Conservation (phyloP, 2,329 filamentous ascomycete genomes). For the Fusarium mundagurra region DNA sequence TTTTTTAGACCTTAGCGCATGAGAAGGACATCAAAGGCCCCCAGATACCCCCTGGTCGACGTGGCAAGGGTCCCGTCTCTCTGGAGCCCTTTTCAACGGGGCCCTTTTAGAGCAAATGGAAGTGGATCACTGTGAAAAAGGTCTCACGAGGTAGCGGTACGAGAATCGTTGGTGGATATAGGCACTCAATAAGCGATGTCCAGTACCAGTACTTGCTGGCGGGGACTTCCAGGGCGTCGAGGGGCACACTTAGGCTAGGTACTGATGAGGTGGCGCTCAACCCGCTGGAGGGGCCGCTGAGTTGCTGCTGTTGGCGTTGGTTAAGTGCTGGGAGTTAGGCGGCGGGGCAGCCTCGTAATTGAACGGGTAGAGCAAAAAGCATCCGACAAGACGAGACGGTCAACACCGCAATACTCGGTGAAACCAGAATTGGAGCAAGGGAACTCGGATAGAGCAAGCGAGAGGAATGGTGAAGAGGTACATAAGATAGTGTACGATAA, state of each 20-base stretch:
- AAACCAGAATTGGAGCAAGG: constrained; percentile 11
- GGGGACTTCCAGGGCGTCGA: constrained; percentile 10
- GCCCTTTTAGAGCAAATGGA: constrained; percentile 8
- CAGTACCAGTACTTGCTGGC: constrained; percentile 24
- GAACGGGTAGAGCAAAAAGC: constrained; percentile 5
- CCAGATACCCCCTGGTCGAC: constrained; percentile 28
- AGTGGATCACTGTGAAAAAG: constrained; percentile 6
- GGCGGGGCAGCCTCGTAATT: constrained; percentile 38
- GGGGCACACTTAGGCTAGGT: constrained; percentile 23
- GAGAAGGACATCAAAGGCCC: constrained; percentile 22
- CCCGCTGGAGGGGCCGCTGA: constrained; percentile 30
- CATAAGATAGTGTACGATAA: background rate
- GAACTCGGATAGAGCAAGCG: constrained; percentile 10
- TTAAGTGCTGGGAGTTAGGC: constrained; percentile 21
- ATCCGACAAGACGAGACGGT: background rate
- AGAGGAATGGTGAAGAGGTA: background rate
- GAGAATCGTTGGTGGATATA: background rate
- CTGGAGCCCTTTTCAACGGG: constrained; percentile 29
- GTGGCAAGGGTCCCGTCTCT: constrained; percentile 35
- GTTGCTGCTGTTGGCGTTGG: constrained; percentile 14
- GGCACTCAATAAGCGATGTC: background rate
- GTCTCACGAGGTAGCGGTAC: constrained; percentile 32
- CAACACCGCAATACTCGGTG: constrained; percentile 27
- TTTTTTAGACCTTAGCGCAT: constrained; percentile 20
- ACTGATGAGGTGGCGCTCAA: constrained; percentile 32